Percentiles rank a stretch among this genome's conserved stretches.
Evolutionary conservation across 495 filamentous ascomycete species (phyloP).

Genomic region (Bryoglossum gracile): DNA sequence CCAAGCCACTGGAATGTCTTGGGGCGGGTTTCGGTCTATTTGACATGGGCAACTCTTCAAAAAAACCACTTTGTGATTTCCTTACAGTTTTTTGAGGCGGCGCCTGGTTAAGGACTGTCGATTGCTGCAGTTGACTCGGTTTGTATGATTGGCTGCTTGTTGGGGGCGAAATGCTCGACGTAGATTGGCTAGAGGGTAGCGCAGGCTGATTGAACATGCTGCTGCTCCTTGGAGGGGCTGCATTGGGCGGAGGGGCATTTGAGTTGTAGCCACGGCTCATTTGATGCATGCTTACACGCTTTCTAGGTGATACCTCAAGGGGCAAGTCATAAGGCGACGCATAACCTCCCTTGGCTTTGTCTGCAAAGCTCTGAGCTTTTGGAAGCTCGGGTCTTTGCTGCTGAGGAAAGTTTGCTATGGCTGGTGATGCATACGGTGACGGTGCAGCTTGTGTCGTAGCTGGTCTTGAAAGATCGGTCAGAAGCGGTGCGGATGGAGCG

Average conservation of each 20-base stretch:
- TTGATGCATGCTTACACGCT: conserved; percentile 36
- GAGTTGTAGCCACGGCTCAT: conserved; percentile 9
- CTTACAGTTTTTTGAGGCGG: conserved; percentile 25
- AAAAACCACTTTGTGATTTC: conserved; percentile 53
- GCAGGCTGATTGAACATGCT: conserved; percentile 45
- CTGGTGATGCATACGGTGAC: conserved; percentile 35
- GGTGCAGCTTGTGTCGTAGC: conserved; percentile 36
- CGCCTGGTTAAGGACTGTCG: conserved; percentile 11
- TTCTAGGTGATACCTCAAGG: conserved; percentile 64
- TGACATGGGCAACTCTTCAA: conserved; percentile 75
- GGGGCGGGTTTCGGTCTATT: conserved; percentile 48
- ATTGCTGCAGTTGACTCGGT: conserved; percentile 15
- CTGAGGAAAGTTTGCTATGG: conserved; percentile 5
- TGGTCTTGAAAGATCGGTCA: conserved; percentile 26
- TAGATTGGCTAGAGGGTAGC: conserved; percentile 28
- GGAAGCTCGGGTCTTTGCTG: conserved; percentile 17
- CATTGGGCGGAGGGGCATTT: conserved; percentile 1
- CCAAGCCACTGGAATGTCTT: conserved; percentile 44
- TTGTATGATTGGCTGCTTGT: conserved; percentile 31
- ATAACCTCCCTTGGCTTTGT: conserved; percentile 86
- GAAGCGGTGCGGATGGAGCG: conserved; percentile 19
- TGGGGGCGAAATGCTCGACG: conserved; percentile 29
- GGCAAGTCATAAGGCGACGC: conserved; percentile 91
- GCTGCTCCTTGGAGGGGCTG: conserved; percentile 40
- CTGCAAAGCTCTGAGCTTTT: conserved; percentile 70